Evolutionary conservation across 2,329 filamentous ascomycete genomes (phyloP).

Genomic region (Exophiala spinifera): DNA sequence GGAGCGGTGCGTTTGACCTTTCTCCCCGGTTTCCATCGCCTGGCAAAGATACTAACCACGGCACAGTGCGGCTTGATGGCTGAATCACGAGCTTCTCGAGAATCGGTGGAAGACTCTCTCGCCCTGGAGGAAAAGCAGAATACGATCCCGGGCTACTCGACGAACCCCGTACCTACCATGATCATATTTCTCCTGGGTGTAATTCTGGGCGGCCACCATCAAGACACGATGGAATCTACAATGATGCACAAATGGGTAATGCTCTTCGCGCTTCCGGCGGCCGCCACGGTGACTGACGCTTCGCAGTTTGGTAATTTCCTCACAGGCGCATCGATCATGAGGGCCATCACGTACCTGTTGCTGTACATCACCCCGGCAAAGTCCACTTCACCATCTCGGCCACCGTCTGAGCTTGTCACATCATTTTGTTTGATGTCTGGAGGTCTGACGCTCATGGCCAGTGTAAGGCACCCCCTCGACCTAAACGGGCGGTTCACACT

Average conservation of each 20-base stretch:
- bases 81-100: conserved; percentile 67
- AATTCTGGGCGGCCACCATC: conserved; percentile 82
- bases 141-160: conserved; percentile 53
- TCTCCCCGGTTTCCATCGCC: conserved; percentile 39
- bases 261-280: not conserved
- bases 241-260: conserved; percentile 75
- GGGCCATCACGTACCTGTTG: conserved; percentile 68
- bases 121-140: conserved; percentile 27
- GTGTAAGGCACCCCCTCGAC: conserved; percentile 34
- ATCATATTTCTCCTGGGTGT: conserved; percentile 74
- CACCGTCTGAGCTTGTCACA: conserved; percentile 73
- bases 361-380: conserved; percentile 70
- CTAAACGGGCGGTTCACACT: not conserved
- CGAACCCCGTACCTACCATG: conserved; percentile 75
- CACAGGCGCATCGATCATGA: conserved; percentile 66
- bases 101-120: conserved; percentile 49
- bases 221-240: conserved; percentile 67
- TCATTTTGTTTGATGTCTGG: conserved; percentile 75
- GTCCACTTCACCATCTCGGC: conserved; percentile 70
- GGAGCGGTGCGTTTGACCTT: conserved; percentile 64
- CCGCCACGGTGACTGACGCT: conserved; percentile 54
- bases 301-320: conserved; percentile 48
- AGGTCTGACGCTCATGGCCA: conserved; percentile 72
- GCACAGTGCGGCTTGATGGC: conserved; percentile 73
- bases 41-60: conserved; percentile 50